Conservation (phyloP, 2,329 filamentous ascomycete species). For the Monilinia aucupariae region DNA sequence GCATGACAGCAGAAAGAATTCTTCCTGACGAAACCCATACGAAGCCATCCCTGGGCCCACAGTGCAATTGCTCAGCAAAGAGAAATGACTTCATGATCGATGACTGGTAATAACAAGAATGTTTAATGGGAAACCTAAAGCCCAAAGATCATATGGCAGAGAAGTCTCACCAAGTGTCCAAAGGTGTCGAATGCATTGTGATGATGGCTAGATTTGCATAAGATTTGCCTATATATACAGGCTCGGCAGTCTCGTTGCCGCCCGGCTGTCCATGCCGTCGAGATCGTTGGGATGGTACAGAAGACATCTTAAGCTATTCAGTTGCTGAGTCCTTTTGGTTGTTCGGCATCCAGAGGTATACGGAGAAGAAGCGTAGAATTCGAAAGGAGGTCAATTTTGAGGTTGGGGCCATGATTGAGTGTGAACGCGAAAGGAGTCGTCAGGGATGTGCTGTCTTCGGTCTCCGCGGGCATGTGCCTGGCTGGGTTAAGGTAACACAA, state of each 20-base stretch:
- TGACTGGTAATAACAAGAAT: background rate
- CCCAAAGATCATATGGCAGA: background rate
- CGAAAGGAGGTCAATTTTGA: background rate
- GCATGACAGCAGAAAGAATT: background rate
- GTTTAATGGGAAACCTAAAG: background rate
- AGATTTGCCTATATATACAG: conserved; percentile 1
- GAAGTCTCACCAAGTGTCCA: conserved; percentile 4
- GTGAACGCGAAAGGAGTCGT: conserved; percentile 3
- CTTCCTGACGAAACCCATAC: background rate
- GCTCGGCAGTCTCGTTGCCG: background rate
- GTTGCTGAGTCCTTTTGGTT: background rate
- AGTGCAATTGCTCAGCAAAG: background rate
- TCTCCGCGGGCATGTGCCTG: background rate
- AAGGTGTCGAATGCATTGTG: background rate
- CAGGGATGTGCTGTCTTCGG: conserved; percentile 11
- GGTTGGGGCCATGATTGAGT: conserved; percentile 3
- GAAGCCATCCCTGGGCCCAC: background rate
- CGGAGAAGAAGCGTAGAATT: background rate
- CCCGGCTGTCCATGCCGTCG: background rate
- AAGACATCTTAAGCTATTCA: background rate
- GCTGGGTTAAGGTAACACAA: background rate
- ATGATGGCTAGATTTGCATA: conserved; percentile 3
- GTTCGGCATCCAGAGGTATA: background rate
- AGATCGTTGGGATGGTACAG: background rate
- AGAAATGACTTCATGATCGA: background rate